A percentile compares a stretch with the other conserved stretches of the same genome.
These are phyloP conservation scores for Lactifluus rugatus DNA, from an alignment of 768 basidiomycete species.

Conservation along the genomic window DNA sequence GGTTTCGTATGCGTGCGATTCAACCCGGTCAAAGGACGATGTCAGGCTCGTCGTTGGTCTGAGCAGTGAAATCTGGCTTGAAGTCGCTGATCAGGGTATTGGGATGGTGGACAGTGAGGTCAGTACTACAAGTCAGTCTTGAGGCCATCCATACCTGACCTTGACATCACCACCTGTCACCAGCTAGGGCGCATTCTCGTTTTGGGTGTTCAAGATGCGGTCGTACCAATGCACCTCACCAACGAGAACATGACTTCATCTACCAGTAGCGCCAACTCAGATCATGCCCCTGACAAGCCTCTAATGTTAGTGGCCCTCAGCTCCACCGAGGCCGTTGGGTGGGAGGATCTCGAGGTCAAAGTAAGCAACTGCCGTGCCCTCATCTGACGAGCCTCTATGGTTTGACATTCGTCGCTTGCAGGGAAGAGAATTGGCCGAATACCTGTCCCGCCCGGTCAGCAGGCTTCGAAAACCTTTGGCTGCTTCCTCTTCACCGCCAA, in stretches of 20 bases:
- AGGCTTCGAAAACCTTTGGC: conserved; percentile 27
- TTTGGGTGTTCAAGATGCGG: conserved; percentile 44
- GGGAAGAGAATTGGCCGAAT: conserved; percentile 27
- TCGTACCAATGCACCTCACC: conserved; percentile 2
- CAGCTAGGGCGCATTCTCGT: conserved; percentile 68
- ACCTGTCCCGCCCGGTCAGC: conserved; percentile 31
- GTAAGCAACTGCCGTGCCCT: conserved; percentile 28
- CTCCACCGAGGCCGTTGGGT: conserved; percentile 48
- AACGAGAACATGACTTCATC: conserved; percentile 20
- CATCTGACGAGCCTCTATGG: not conserved
- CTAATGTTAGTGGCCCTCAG: conserved; percentile 65
- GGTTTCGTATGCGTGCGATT: conserved; percentile 51
- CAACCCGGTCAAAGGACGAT: conserved; percentile 57
- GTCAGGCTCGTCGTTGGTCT: conserved; percentile 64
- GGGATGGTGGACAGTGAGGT: conserved; percentile 80
- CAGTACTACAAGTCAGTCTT: conserved; percentile 17
- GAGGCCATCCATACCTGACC: too few species aligned
- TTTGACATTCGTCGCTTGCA: conserved; percentile 13
- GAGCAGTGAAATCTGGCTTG: conserved; percentile 68
- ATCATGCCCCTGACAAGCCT: conserved; percentile 32
- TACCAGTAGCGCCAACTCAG: conserved; percentile 5
- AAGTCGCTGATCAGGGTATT: conserved; percentile 52
- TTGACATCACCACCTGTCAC: not conserved
- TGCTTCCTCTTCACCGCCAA: conserved; percentile 9
- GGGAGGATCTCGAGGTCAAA: conserved; percentile 56